Percentiles rank a stretch among this genome's conserved stretches.
These are phyloP conservation scores for Umbelopsis sp. DNA, from an alignment of 192 early-diverging fungal species.

Conservation along the genomic window DNA sequence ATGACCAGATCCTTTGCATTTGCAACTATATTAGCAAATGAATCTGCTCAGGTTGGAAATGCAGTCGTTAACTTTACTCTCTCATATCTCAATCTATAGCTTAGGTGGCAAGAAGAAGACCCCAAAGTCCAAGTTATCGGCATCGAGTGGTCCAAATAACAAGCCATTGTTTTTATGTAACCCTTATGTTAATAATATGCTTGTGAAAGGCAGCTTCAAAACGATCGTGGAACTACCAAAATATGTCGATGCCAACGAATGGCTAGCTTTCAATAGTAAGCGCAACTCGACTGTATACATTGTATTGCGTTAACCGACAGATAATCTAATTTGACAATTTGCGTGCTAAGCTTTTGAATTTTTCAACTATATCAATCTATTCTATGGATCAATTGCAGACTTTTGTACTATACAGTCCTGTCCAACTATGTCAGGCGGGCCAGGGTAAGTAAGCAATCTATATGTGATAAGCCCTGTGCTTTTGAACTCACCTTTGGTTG, in stretches of 20 bases:
- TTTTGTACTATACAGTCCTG: constrained; percentile 85
- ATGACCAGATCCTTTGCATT: too few relatives aligned
- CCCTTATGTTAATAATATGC: constrained; percentile 73
- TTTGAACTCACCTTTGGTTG: neutral
- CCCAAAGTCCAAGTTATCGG: constrained; percentile 35
- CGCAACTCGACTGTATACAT: neutral
- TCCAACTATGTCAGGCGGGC: constrained; percentile 84
- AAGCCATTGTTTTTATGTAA: constrained; percentile 60
- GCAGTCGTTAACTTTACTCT: neutral
- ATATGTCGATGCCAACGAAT: constrained; percentile 93
- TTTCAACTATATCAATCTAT: constrained; percentile 89
- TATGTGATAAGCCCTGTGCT: neutral
- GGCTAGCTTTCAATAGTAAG: constrained; percentile 83
- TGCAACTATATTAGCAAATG: neutral
- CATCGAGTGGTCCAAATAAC: constrained; percentile 29
- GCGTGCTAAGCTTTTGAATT: constrained; percentile 77
- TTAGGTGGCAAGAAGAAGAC: constrained; percentile 34
- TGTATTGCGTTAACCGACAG: neutral
- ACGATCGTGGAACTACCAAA: constrained; percentile 88
- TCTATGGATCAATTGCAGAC: constrained; percentile 86
- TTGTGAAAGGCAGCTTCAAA: constrained; percentile 92
- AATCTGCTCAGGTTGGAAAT: neutral
- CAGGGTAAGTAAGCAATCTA: constrained; percentile 51
- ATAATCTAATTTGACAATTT: neutral
- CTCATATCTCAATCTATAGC: constrained; percentile 26